A percentile compares a stretch with the other conserved stretches of the same genome.
These are phyloP conservation scores for Jatropha podagrica DNA, from an alignment of 441 rosid species.

Conservation along the genomic window DNA sequence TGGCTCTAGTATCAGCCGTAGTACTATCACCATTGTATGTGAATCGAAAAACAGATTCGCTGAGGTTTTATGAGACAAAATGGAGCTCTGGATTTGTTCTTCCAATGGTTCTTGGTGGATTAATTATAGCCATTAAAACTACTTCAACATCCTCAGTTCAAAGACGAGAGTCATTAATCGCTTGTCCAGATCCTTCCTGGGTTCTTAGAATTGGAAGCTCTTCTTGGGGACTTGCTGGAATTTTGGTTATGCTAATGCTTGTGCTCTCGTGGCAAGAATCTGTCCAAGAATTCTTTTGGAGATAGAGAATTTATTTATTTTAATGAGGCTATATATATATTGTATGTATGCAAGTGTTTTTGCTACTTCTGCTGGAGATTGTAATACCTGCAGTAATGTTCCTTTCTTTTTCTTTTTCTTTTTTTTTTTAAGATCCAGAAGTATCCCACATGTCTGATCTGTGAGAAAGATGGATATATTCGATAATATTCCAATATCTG, in stretches of 20 bases:
- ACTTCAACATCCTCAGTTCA: conserved; percentile 19
- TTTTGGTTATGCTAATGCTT: conserved; percentile 50
- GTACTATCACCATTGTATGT: conserved; percentile 49
- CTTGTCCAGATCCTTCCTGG: conserved; percentile 48
- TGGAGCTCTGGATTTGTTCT: conserved; percentile 50
- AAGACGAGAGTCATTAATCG: conserved; percentile 24
- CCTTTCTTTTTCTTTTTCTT: no score
- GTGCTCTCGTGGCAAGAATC: conserved; percentile 58
- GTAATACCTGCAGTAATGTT: no score
- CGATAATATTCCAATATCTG: no score
- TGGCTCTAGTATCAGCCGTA: conserved; percentile 50
- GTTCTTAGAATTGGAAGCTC: conserved; percentile 57
- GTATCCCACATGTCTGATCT: no score
- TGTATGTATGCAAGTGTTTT: no score
- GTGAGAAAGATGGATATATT: no score
- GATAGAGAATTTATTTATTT: conserved; percentile 16
- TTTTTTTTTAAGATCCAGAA: no score
- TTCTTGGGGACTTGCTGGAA: conserved; percentile 58
- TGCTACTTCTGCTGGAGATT: no score
- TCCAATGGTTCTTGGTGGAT: conserved; percentile 53
- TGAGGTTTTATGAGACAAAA: conserved; percentile 28
- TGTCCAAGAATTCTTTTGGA: conserved; percentile 54
- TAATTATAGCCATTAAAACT: conserved; percentile 51
- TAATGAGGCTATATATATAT: no score
- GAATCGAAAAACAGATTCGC: conserved; percentile 19